Conservation (phyloP, 495 filamentous ascomycete species). For the Xylaria scruposa region DNA sequence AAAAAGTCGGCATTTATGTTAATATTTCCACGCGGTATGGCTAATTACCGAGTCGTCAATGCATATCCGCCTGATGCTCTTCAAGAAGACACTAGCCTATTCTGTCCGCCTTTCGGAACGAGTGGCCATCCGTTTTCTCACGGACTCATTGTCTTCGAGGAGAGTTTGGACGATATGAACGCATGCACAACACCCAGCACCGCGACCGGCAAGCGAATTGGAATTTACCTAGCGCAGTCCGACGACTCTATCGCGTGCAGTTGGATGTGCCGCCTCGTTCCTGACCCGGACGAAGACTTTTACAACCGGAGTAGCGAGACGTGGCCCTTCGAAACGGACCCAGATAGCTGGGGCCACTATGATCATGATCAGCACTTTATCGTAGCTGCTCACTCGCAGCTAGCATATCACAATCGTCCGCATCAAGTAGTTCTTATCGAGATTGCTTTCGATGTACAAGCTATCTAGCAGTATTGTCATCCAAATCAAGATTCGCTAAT, state of each 20-base stretch:
- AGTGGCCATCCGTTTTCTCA: not conserved
- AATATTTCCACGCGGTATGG: slow-evolving; percentile 35
- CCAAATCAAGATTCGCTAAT: not conserved
- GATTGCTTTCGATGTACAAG: slow-evolving; percentile 32
- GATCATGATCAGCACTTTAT: slow-evolving; percentile 27
- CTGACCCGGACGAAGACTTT: slow-evolving; percentile 4
- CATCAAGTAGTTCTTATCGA: slow-evolving; percentile 33
- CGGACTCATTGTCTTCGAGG: slow-evolving; percentile 30
- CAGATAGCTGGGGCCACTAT: slow-evolving; percentile 16
- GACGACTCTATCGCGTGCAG: not conserved
- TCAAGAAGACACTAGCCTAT: slow-evolving; percentile 30
- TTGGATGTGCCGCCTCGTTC: slow-evolving; percentile 29
- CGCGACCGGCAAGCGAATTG: slow-evolving; percentile 13
- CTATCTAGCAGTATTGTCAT: not conserved
- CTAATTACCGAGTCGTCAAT: slow-evolving; percentile 17
- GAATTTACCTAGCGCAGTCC: slow-evolving; percentile 24
- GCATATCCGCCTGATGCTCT: slow-evolving; percentile 26
- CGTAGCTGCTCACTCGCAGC: slow-evolving; percentile 30
- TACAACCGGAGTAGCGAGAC: not conserved
- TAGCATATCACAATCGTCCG: slow-evolving; percentile 24
- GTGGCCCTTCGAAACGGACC: not conserved
- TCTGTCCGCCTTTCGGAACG: slow-evolving; percentile 30
- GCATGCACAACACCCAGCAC: not conserved
- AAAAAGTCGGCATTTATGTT: slow-evolving; percentile 33
- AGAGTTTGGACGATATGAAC: not conserved